Evolutionary conservation across 257 asterid species (phyloP), one percentile per base, ranked within the genome.

Genomic region (Petunia axillaris): DNA sequence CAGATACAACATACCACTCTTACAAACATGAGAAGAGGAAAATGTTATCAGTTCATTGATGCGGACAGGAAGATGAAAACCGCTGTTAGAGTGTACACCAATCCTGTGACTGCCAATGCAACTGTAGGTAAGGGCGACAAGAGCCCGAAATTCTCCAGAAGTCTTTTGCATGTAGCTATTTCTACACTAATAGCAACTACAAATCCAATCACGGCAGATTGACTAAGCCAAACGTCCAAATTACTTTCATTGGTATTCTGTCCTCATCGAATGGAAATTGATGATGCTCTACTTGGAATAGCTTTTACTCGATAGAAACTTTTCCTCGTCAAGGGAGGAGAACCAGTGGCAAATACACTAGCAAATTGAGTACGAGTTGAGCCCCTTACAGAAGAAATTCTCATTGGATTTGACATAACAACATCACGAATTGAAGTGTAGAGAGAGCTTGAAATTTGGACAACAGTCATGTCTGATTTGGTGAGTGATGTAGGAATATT

Each of bases 51-150:
- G 15, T 57, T 90, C 86, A 87, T 82, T 75, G 97, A 91, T 40
- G 96, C 94, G 62, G 97, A 94, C 80, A 93, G 97, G 90, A 94
- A 93, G 85, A 94, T 94, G 90, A 94, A 91, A 77, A 94, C 83
- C 9, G 97, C 93, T 4, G 97, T 87, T 57, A 94, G 79, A 82
- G 84, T 91, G 36, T 97, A 97, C 68, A 90, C 97, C 88, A 94
- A 82, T 77, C 87, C 91, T 62, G 98, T 89, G 46, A 91, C 94
- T 6, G 89, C 97, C 83, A 93, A 82, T 53, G 91, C 91, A 66
- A 80, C 91, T 6, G 88, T 83, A 1, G 90, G 91, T 50, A 86
- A 64, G 43, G 91, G 90, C 36, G 79, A 15, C 6, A 86, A 71
- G 36, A 84, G 85, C 75, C 89, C 91, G 39, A 88, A 88, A 78